Evolutionary conservation across 371 early-diverging fungal species (phyloP).

Genomic region (Chytridiales sp.): DNA sequence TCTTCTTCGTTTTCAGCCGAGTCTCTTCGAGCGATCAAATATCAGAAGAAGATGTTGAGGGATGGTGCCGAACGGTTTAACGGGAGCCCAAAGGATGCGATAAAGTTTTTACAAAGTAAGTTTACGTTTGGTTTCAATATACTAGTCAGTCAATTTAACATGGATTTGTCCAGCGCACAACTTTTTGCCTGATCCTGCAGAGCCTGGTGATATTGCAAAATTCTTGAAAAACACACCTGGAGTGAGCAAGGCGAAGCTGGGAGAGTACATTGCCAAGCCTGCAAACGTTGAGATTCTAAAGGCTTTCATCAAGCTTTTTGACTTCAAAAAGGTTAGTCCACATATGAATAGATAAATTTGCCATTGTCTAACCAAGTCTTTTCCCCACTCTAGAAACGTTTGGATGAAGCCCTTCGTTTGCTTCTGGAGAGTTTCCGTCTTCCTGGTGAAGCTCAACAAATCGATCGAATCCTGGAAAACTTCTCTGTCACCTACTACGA

Average conservation of each 20-base stretch:
- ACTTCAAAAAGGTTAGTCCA: slow-evolving; percentile 38
- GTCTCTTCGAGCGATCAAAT: slow-evolving; percentile 34
- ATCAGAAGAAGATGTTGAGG: slow-evolving; percentile 68
- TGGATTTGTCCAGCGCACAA: slow-evolving; percentile 28
- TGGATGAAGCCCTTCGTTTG: slow-evolving; percentile 60
- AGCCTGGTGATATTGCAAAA: slow-evolving; percentile 33
- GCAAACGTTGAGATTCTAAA: slow-evolving; percentile 37
- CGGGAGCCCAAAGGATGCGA: slow-evolving; percentile 79
- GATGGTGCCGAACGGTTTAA: slow-evolving; percentile 83
- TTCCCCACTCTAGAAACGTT: slow-evolving; percentile 28
- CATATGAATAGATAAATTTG: neutral
- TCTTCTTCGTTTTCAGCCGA: slow-evolving; percentile 14
- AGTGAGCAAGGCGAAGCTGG: slow-evolving; percentile 48
- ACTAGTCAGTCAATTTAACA: neutral
- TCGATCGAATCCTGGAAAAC: slow-evolving; percentile 60
- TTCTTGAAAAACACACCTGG: slow-evolving; percentile 39
- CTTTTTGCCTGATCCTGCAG: slow-evolving; percentile 42
- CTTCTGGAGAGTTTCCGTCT: slow-evolving; percentile 62
- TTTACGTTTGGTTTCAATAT: neutral
- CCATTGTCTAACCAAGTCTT: neutral
- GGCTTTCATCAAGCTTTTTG: slow-evolving; percentile 38
- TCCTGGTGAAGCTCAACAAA: slow-evolving; percentile 68
- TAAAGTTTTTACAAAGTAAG: slow-evolving; percentile 66
- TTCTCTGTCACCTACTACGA: slow-evolving; percentile 54
- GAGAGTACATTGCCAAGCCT: slow-evolving; percentile 53